Percentiles rank a stretch among this genome's conserved stretches.
Evolutionary conservation across 345 rosid genomes (phyloP).

Genomic region (Arabidopsis suecica): DNA sequence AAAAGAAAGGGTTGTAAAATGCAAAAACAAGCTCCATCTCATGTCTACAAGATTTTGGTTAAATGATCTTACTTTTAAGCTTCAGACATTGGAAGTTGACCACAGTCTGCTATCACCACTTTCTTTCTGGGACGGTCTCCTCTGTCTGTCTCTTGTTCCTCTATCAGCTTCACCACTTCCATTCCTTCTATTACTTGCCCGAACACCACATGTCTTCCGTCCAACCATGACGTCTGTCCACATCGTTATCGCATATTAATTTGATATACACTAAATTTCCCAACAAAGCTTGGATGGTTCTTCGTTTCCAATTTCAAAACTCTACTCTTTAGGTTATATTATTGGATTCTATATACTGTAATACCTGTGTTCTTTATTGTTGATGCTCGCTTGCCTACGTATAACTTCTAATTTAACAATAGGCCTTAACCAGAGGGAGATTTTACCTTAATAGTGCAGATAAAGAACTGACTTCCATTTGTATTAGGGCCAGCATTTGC

Average conservation of each 20-base stretch:
- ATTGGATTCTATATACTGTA: neutral
- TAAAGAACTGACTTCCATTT: constrained; percentile 97
- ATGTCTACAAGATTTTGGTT: constrained; percentile 9
- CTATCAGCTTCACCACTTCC: constrained; percentile 73
- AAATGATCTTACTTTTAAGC: constrained; percentile 42
- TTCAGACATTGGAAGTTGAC: constrained; percentile 81
- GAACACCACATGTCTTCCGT: constrained; percentile 93
- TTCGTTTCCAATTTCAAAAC: neutral
- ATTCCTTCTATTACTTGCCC: constrained; percentile 97
- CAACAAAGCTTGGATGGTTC: neutral
- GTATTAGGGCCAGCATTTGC: constrained; percentile 99
- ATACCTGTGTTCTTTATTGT: neutral
- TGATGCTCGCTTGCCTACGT: neutral
- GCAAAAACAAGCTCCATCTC: constrained; percentile 29
- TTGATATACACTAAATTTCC: neutral
- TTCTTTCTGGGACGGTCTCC: constrained; percentile 94
- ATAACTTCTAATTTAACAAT: neutral
- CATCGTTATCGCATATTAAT: neutral
- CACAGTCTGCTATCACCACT: constrained; percentile 82
- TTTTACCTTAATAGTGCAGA: constrained; percentile 94
- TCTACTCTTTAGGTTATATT: neutral
- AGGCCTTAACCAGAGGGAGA: neutral
- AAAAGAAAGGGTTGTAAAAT: constrained; percentile 31
- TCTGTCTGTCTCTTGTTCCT: constrained; percentile 88
- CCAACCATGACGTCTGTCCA: constrained; percentile 95